Percentiles rank a stretch among this genome's conserved stretches.
Conservation (phyloP, 305 asterid species). For the Petunia hybrid region DNA sequence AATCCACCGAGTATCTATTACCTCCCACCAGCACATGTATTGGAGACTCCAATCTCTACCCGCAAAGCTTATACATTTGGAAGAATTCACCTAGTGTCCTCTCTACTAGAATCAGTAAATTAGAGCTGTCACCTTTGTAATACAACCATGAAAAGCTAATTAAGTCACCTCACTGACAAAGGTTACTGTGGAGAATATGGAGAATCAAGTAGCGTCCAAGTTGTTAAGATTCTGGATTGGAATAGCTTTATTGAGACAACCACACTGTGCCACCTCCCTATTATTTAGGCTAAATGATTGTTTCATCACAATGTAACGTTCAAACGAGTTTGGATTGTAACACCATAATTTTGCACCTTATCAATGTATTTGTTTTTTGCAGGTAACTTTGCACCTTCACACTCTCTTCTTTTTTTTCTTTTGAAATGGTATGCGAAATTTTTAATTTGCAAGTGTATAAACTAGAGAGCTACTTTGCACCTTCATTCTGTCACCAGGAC, state of each 20-base stretch:
- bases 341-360: background rate
- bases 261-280: conserved; percentile 19
- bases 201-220: conserved; percentile 21
- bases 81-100: no score
- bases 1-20: no score
- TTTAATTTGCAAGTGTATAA: no score
- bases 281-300: background rate
- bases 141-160: conserved; percentile 25
- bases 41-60: no score
- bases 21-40: no score
- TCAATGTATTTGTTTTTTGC: background rate
- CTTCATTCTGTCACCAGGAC: background rate
- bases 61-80: no score
- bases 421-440: no score
- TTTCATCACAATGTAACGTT: background rate
- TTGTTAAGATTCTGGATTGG: background rate
- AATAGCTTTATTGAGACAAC: background rate
- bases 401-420: no score
- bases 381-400: background rate
- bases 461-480: no score
- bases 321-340: background rate
- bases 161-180: conserved; percentile 13
- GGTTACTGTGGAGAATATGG: background rate
- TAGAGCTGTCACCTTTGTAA: conserved; percentile 7
- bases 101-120: conserved; percentile 5